Base-by-base conservation (phyloP, 768 basidiomycete species). In the Boletus vermiculosoides region DNA sequence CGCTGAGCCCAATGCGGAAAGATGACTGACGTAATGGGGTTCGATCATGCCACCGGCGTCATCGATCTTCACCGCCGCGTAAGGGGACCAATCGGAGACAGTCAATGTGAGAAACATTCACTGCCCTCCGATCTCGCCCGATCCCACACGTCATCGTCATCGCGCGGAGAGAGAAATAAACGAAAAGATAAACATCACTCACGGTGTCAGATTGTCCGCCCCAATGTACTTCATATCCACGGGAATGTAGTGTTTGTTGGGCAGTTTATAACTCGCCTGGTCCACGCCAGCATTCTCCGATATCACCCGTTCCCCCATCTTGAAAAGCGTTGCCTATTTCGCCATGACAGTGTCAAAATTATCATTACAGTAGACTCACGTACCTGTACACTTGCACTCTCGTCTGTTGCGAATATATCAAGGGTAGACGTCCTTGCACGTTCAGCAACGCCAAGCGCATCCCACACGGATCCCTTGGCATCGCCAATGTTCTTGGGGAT, bases 161-260 rank as follows among this genome's bases (percentile, higher is more conserved):
- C 23, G 25, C 18, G 18, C 31, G 4, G 10, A 39, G 25, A 40
- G 15, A 20, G 36, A 59, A 36, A 36, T 23, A 52, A 33, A 52
- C 1, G 2, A 10, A 47, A 37, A 51, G 36, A 49, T 22, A 64
- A 62, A 60, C n/a, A 39, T 28, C 46, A 76, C 74, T 67, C 66
- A 88, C 86, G 86, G 85, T 3, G 83, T 83, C 39, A 80, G 61
- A 66, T 92, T 92, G 63, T 90, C 88, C 10, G 88, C 68, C 2
- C 83, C 84, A 44, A 88, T 74, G 58, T 90, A 91, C 52, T 72
- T 73, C 85, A 93, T 88, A 70, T 91, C 84, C 46, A 94, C 91
- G 0, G 91, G 90, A 63, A 97, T 83, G 71, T 96, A 98, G 68
- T 97, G 95, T 74, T 94, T 92, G 78, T 98, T 98, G 2, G 96